Conservation (phyloP, 768 basidiomycete species). For the Boletus speciosus region DNA sequence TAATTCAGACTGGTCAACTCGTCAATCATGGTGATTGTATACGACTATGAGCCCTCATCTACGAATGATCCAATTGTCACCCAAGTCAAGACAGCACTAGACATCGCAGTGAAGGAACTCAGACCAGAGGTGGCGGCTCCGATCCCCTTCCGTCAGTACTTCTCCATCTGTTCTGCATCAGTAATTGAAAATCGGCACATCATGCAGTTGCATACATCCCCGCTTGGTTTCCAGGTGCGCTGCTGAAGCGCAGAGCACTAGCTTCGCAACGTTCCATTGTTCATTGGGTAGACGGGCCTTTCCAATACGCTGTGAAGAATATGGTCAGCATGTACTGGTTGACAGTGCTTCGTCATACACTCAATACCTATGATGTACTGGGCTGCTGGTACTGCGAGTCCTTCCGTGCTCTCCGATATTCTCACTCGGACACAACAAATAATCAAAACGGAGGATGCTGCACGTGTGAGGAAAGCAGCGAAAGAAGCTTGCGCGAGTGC, state of each 20-base stretch:
- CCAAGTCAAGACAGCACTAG: conserved; percentile 10
- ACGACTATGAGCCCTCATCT: conserved; percentile 4
- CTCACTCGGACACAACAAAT: neutral
- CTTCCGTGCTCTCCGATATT: conserved; percentile 11
- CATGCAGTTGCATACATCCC: conserved; percentile 3
- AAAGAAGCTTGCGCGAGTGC: conserved; percentile 1
- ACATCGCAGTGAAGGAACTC: conserved; percentile 3
- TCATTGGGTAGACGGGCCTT: conserved; percentile 8
- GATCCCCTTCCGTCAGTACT: conserved; percentile 6
- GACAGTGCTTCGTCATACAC: neutral
- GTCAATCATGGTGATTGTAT: conserved; percentile 9
- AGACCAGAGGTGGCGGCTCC: conserved; percentile 6
- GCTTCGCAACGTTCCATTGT: neutral
- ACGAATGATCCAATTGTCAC: conserved; percentile 9
- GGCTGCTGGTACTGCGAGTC: conserved; percentile 9
- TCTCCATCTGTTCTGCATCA: neutral
- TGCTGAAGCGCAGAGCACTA: conserved; percentile 3
- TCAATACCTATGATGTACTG: neutral
- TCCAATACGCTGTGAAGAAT: conserved; percentile 6
- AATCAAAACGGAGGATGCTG: neutral
- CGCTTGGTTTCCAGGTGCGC: conserved; percentile 11
- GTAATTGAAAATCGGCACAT: neutral
- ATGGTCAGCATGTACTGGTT: conserved; percentile 2
- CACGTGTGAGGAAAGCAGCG: neutral
- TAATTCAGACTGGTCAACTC: conserved; percentile 8